These are phyloP conservation scores for Wickerhamomyces ciferrii DNA, from an alignment of 805 yeast species.

Conservation along the genomic window DNA sequence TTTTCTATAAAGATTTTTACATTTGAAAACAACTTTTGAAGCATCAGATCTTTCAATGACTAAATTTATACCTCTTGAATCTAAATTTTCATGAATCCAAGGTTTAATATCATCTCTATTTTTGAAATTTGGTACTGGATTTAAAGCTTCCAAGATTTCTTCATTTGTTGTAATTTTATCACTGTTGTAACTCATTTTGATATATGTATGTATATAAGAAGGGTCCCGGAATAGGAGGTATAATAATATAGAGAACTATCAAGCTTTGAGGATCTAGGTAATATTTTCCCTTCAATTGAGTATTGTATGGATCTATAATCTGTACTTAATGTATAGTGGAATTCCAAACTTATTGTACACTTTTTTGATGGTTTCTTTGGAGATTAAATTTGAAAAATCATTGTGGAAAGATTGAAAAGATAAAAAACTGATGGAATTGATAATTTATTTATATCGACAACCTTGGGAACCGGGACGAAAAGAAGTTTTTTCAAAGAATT, in stretches of 20 bases:
- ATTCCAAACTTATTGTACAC: neutral
- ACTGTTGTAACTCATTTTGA: neutral
- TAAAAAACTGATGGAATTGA: constrained; percentile 6
- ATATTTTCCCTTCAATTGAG: neutral
- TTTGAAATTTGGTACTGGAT: constrained; percentile 20
- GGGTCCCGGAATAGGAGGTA: neutral
- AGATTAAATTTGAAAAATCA: neutral
- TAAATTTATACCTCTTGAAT: constrained; percentile 15
- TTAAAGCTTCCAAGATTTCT: constrained; percentile 19
- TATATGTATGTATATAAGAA: neutral
- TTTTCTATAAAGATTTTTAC: constrained; percentile 24
- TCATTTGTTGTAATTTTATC: constrained; percentile 15
- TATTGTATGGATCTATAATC: neutral
- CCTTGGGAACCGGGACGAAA: neutral
- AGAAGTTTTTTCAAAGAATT: neutral
- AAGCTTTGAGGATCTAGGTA: no score
- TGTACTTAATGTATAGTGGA: neutral
- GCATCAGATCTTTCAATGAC: constrained; percentile 28
- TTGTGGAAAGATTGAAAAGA: constrained; percentile 9
- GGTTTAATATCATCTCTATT: constrained; percentile 22
- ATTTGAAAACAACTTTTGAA: constrained; percentile 26
- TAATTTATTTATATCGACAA: constrained; percentile 1
- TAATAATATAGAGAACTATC: no score
- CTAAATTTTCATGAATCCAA: constrained; percentile 18
- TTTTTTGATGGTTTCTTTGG: neutral